Evolutionary conservation across 495 filamentous ascomycete species (phyloP).

Genomic region (Corynascus novoguineensis): DNA sequence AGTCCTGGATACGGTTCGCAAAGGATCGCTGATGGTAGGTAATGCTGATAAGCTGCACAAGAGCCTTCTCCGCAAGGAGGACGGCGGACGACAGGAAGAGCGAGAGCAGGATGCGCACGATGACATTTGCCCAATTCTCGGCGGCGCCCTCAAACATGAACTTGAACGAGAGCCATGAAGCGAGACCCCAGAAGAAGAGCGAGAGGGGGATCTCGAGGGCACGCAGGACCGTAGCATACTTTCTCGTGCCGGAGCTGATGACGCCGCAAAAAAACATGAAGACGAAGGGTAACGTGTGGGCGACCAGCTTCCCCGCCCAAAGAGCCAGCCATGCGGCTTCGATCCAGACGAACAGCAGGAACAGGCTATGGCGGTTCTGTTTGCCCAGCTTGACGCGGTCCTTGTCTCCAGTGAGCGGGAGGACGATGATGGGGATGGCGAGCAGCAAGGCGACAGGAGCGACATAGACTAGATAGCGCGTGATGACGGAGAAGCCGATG

Average conservation of each 20-base stretch:
- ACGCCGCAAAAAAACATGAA: constrained; percentile 88
- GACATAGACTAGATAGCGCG: constrained; percentile 85
- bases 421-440: constrained; percentile 74
- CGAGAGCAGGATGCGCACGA: constrained; percentile 71
- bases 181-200: constrained; percentile 79
- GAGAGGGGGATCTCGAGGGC: constrained; percentile 80
- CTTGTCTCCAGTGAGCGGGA: constrained; percentile 44
- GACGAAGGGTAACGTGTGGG: constrained; percentile 68
- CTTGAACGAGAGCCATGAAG: constrained; percentile 74
- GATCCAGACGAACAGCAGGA: constrained; percentile 85
- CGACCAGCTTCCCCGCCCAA: constrained; percentile 80
- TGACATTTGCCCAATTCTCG: constrained; percentile 39
- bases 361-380: constrained; percentile 47
- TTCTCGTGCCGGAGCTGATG: constrained; percentile 83
- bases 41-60: constrained; percentile 90
- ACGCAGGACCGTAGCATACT: constrained; percentile 79
- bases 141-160: constrained; percentile 46
- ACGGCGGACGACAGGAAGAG: constrained; percentile 71
- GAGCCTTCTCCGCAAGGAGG: constrained; percentile 70
- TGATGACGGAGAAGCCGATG: constrained; percentile 76
- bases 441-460: constrained; percentile 69
- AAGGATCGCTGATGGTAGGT: constrained; percentile 95
- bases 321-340: constrained; percentile 84
- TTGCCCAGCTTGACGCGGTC: constrained; percentile 38
- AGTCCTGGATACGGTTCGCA: constrained; percentile 75